Evolutionary conservation across 345 rosid genomes (phyloP).

Genomic region (Punica granatum): DNA sequence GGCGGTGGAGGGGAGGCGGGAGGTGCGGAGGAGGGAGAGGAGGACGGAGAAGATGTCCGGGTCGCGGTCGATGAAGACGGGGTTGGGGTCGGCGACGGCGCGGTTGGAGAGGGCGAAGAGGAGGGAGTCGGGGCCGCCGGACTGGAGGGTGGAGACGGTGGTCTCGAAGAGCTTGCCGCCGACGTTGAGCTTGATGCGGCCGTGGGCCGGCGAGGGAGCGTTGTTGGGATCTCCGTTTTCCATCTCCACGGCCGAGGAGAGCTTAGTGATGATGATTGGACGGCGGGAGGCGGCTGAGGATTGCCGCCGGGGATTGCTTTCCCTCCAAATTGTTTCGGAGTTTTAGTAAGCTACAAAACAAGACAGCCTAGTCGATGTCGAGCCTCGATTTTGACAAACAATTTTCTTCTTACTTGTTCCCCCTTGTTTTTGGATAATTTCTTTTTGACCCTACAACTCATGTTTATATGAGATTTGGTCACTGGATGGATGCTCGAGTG

Average conservation of each 20-base stretch:
- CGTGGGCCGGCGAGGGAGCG: background rate
- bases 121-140: slow-evolving; percentile 77
- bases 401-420: background rate
- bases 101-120: slow-evolving; percentile 62
- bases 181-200: slow-evolving; percentile 77
- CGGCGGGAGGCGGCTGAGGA: background rate
- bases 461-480: background rate
- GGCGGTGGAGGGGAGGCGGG: slow-evolving; percentile 58
- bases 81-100: slow-evolving; percentile 22
- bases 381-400: no score
- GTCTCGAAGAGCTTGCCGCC: slow-evolving; percentile 86
- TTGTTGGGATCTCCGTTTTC: background rate
- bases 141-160: slow-evolving; percentile 60
- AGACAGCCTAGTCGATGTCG: no score
- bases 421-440: background rate
- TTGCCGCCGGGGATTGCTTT: background rate
- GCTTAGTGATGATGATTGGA: background rate
- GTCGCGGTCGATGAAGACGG: slow-evolving; percentile 88
- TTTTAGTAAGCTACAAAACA: no score
- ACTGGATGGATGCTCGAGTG: background rate
- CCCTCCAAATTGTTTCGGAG: no score
- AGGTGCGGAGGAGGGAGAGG: slow-evolving; percentile 72
- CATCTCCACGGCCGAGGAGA: background rate
- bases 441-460: background rate
- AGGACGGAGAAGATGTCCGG: slow-evolving; percentile 83